Conservation (phyloP, 2,329 filamentous ascomycete genomes). For the Fusarium palustre region DNA sequence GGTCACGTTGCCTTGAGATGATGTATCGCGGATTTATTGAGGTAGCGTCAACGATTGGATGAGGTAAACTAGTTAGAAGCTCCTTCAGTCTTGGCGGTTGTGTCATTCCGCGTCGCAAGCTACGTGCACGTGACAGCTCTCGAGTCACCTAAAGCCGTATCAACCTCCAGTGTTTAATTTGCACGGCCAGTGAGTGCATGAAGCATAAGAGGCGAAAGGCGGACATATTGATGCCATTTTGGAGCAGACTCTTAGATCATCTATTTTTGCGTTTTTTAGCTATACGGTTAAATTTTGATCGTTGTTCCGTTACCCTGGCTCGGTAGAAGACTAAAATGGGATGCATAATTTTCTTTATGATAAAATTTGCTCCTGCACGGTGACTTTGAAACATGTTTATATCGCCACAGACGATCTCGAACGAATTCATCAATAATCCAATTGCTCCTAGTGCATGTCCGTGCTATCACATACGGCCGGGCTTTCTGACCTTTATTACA, state of each 20-base stretch:
- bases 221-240: not conserved
- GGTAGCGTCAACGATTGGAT: constrained; percentile 37
- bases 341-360: not conserved
- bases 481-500: constrained; percentile 2
- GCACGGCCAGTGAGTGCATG: not conserved
- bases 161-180: not conserved
- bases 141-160: constrained; percentile 3
- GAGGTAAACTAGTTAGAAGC: constrained; percentile 40
- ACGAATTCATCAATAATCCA: not conserved
- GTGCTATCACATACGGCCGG: constrained; percentile 10
- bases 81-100: constrained; percentile 44
- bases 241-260: not conserved
- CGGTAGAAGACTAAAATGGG: not conserved
- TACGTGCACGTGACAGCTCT: constrained; percentile 48
- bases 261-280: not conserved
- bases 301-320: not conserved
- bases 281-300: not conserved
- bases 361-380: not conserved
- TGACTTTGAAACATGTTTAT: not conserved
- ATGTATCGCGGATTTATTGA: constrained; percentile 36
- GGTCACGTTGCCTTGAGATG: constrained; percentile 49
- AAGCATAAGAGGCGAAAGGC: not conserved
- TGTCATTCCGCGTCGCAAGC: constrained; percentile 48
- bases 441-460: not conserved
- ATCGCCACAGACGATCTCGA: not conserved